Conservation (phyloP, 176 grass and related monocot genomes). For the Coix lacrymajobi region DNA sequence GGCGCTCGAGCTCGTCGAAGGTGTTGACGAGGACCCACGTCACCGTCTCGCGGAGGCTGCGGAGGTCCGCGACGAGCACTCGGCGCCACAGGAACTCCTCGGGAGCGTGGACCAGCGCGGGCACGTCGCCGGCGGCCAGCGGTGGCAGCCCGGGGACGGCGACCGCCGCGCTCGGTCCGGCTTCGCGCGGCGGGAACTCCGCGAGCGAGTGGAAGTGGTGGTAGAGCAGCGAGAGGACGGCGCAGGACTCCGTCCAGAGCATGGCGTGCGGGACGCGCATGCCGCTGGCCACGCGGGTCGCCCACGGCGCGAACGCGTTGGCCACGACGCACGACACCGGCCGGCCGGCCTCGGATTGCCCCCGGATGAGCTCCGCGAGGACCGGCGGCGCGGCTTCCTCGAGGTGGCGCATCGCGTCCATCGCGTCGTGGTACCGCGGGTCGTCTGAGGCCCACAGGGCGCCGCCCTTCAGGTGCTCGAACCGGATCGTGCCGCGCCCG, state of each 20-base stretch:
- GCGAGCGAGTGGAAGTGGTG: conserved; percentile 33
- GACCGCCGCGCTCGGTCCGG: not conserved
- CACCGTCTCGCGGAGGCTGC: not conserved
- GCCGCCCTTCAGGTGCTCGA: conserved; percentile 28
- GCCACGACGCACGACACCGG: conserved; percentile 39
- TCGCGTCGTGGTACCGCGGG: not conserved
- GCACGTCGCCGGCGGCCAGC: conserved; percentile 26
- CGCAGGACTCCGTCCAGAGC: conserved; percentile 57
- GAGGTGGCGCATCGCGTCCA: conserved; percentile 12
- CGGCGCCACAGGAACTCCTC: not conserved
- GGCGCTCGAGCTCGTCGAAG: conserved; percentile 51
- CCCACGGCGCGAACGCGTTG: conserved; percentile 53
- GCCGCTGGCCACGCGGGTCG: conserved; percentile 3
- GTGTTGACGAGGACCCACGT: conserved; percentile 50
- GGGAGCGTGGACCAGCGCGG: conserved; percentile 5
- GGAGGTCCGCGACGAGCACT: not conserved
- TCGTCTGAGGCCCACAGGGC: conserved; percentile 19
- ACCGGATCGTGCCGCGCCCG: conserved; percentile 18
- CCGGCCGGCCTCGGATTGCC: conserved; percentile 2
- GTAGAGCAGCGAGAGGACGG: conserved; percentile 47
- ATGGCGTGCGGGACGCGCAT: conserved; percentile 32
- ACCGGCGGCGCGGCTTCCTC: conserved; percentile 1
- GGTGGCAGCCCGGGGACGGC: conserved; percentile 32
- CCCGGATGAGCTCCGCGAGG: conserved; percentile 20
- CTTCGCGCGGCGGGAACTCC: conserved; percentile 6